A percentile compares a stretch with the other conserved stretches of the same genome.
These are phyloP conservation scores for Corymbia calophylla DNA, from an alignment of 441 rosid species.

Conservation along the genomic window DNA sequence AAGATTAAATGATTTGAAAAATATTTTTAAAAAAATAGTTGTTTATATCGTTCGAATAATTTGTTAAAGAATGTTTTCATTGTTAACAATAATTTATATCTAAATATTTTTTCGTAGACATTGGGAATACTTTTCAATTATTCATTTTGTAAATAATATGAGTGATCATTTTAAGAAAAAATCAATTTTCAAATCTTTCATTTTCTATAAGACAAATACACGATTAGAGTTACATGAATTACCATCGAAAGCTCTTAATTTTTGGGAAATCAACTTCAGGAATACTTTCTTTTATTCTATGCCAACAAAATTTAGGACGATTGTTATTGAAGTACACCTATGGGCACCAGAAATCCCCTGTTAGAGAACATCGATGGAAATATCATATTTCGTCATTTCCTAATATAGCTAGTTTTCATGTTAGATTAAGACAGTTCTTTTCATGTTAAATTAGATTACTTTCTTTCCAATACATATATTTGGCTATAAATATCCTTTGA, in stretches of 20 bases:
- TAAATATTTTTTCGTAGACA: background rate
- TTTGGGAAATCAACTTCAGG: background rate
- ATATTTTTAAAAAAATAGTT: background rate
- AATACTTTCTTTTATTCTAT: background rate
- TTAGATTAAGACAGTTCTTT: no score
- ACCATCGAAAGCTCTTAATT: background rate
- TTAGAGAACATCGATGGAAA: background rate
- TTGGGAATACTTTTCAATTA: background rate
- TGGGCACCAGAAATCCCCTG: background rate
- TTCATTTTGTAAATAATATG: background rate
- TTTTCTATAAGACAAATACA: background rate
- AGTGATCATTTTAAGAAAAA: background rate
- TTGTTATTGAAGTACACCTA: background rate
- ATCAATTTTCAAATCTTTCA: no score
- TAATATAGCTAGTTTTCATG: no score
- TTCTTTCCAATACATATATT: background rate
- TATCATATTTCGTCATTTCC: background rate
- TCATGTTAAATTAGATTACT: background rate
- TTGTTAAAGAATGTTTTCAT: background rate
- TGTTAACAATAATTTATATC: background rate
- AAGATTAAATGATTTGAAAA: rapidly evolving
- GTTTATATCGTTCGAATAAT: rapidly evolving
- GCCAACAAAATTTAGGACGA: background rate
- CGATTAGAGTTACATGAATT: background rate
- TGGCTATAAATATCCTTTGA: no score